Percentiles rank a stretch among this genome's conserved stretches.
Evolutionary conservation across 345 rosid genomes (phyloP).

Genomic region (Combretum micranthum): DNA sequence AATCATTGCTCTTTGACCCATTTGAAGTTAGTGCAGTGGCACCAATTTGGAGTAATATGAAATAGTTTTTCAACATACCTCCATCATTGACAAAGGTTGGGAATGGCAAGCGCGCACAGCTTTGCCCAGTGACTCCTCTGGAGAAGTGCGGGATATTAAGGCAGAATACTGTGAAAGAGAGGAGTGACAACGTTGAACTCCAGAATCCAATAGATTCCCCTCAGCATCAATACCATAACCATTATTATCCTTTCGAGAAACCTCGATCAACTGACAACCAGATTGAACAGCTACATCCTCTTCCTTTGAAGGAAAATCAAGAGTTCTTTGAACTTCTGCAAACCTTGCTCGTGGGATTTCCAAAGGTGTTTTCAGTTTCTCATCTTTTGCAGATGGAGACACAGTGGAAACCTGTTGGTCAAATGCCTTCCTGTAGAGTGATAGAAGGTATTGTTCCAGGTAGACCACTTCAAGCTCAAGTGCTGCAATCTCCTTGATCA

Average conservation of each 20-base stretch:
- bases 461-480: conserved; percentile 87
- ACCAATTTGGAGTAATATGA: too few relatives aligned
- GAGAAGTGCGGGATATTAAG: conserved; percentile 44
- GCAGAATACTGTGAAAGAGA: conserved; percentile 65
- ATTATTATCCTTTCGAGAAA: conserved; percentile 24
- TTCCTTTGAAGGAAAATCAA: conserved; percentile 30
- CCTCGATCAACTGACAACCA: conserved; percentile 27
- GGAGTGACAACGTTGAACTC: conserved; percentile 79
- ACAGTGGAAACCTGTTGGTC: conserved; percentile 51
- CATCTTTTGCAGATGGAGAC: conserved; percentile 41
- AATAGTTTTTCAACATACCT: conserved; percentile 34
- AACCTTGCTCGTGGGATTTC: conserved; percentile 38
- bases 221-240: conserved; percentile 19
- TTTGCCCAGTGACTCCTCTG: conserved; percentile 44
- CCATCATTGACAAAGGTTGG: conserved; percentile 66
- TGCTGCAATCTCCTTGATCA: conserved; percentile 82
- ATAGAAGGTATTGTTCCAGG: conserved; percentile 88
- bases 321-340: conserved; percentile 16
- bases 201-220: conserved; percentile 39
- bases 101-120: conserved; percentile 73
- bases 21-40: too few relatives aligned
- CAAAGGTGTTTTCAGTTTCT: conserved; percentile 38
- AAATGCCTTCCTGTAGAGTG: conserved; percentile 78
- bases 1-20: too few relatives aligned
- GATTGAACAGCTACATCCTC: conserved; percentile 34